Evolutionary conservation across 2,329 filamentous ascomycete species (phyloP), one percentile per base, ranked within the genome.

Genomic region (Aspergillus proliferans): DNA sequence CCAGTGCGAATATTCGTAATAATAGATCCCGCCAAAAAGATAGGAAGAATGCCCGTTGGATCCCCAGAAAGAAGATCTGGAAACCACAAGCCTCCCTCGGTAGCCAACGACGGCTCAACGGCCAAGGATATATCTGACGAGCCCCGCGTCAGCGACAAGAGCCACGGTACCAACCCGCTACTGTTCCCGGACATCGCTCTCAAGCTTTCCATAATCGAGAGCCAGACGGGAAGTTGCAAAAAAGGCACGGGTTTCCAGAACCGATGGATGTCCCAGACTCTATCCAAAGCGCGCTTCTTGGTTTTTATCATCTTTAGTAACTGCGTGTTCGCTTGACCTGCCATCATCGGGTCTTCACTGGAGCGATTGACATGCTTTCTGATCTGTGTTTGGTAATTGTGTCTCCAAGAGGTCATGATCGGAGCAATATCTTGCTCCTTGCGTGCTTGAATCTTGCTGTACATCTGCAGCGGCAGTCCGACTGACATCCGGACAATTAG

Each of bases 11-110:
- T 62, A 52, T 78, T 80, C 6, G 71, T 52, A 14, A 81, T 62
- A 49, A 82, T 75, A 4, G 74, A 67, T 1, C 64, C 69, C 0
- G 74, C 75, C 19, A 81, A 67, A 3, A 75, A 49, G 38, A 74
- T 68, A 0, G 80, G 78, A 1, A 83, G 67, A 2, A 71, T 54
- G 2, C 75, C 65, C 2, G 72, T 73, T 0, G 79, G 71, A 55
- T 85, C 82, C 7, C 77, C 66, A 0, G 71, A 58, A 4, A 79
- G 66, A 12, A 85, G 72, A 59, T 84, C 72, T 1, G 75, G 72
- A 48, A 83, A 83, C 81, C 81, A 85, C 2, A 82, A 67, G 3
- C 76, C 72, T n/a, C 81, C 81, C 65, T 83, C 81, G 6, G 62
- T 72, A 4, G 75, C 71, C 14, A 85, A 65, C 4, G 74, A 71